Evolutionary conservation across 2,329 filamentous ascomycete species (phyloP).

Genomic region (Alternaria sp.): DNA sequence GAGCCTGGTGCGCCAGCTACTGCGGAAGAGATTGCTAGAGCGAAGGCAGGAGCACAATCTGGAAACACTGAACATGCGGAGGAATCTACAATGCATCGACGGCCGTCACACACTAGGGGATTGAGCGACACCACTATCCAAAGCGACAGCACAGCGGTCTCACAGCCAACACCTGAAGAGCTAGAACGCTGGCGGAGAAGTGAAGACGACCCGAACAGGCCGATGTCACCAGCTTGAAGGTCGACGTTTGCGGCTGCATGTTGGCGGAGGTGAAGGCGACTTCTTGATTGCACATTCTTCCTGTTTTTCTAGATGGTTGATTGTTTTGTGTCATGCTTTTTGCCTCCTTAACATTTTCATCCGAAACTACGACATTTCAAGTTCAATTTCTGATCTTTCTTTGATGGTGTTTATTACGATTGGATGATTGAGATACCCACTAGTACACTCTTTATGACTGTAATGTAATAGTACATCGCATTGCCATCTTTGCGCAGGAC

Average conservation of each 20-base stretch:
- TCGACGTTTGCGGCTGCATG: not conserved
- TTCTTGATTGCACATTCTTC: not conserved
- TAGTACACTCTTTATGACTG: constrained; percentile 28
- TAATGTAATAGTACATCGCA: constrained; percentile 11
- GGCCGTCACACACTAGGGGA: constrained; percentile 42
- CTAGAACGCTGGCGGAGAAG: constrained; percentile 36
- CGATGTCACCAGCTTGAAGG: constrained; percentile 22
- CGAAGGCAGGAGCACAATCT: not conserved
- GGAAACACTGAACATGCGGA: not conserved
- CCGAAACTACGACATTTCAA: not conserved
- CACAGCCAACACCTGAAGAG: constrained; percentile 47
- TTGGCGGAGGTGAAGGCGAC: too few species aligned
- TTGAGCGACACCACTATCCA: constrained; percentile 44
- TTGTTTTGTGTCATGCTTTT: not conserved
- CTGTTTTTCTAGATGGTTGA: not conserved
- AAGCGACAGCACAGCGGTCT: constrained; percentile 47
- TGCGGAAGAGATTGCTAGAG: not conserved
- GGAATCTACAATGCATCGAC: constrained; percentile 22
- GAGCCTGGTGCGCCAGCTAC: constrained; percentile 8
- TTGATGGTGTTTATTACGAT: not conserved
- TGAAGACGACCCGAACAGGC: constrained; percentile 17
- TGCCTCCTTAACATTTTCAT: not conserved
- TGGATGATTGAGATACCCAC: constrained; percentile 24
- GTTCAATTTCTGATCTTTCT: not conserved
- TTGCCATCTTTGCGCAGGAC: not conserved